Evolutionary conservation across 23 red algal genomes (phyloP).

Genomic region (Gracilaria vermiculophylla): DNA sequence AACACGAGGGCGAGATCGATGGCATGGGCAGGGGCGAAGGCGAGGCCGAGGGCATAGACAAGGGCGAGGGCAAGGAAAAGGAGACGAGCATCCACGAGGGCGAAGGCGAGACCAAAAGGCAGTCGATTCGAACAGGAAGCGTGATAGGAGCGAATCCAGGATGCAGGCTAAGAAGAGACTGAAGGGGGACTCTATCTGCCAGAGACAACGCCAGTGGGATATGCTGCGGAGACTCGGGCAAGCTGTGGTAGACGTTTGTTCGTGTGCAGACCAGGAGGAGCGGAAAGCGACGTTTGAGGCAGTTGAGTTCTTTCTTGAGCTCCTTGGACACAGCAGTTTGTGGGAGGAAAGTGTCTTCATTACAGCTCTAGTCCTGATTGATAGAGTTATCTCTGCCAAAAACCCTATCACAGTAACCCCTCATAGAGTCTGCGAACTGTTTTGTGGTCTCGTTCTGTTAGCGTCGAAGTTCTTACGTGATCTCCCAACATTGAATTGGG

Average conservation of each 20-base stretch:
- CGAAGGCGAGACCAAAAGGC: not conserved
- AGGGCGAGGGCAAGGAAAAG: not conserved
- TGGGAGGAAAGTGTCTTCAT: conserved; percentile 15
- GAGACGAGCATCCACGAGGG: no score
- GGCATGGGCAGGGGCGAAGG: not conserved
- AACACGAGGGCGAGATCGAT: not conserved
- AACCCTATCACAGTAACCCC: not conserved
- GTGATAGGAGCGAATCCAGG: not conserved
- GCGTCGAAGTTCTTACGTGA: conserved; percentile 29
- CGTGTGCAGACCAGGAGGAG: not conserved
- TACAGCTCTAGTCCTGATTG: not conserved
- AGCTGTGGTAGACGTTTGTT: not conserved
- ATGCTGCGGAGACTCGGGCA: not conserved
- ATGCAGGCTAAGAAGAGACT: not conserved
- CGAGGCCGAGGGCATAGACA: no score
- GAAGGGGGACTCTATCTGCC: not conserved
- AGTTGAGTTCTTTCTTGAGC: not conserved
- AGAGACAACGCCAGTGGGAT: not conserved
- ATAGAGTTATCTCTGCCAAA: not conserved
- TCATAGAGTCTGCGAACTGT: not conserved
- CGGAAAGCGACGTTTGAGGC: not conserved
- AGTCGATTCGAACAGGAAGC: not conserved
- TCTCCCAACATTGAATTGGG: conserved; percentile 15
- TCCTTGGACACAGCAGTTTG: not conserved
- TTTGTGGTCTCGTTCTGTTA: not conserved